These are phyloP conservation scores for Huntiella decipiens DNA, from an alignment of 2,329 filamentous ascomycete species.

Conservation along the genomic window DNA sequence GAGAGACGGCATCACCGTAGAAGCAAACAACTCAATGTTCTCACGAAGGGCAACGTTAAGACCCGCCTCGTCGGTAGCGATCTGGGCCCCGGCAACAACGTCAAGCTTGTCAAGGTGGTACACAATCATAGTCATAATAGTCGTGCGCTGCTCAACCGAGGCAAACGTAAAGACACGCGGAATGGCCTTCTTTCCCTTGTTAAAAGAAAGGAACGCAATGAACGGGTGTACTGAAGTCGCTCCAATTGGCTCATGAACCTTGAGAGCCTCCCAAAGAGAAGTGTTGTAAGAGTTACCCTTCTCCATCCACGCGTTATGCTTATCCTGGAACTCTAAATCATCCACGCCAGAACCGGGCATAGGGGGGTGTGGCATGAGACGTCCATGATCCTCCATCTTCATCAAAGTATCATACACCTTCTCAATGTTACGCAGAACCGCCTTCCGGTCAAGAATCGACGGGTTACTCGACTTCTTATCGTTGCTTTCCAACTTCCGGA, in stretches of 20 bases:
- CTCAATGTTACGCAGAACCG: constrained; percentile 71
- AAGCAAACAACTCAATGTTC: constrained; percentile 78
- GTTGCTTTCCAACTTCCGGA: constrained; percentile 55
- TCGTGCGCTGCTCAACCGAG: constrained; percentile 79
- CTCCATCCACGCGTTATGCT: constrained; percentile 63
- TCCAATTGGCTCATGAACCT: constrained; percentile 82
- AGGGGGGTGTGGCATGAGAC: constrained; percentile 44
- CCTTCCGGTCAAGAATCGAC: constrained; percentile 50
- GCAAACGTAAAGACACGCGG: constrained; percentile 89
- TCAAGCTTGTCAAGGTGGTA: constrained; percentile 84
- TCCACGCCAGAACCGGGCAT: constrained; percentile 26
- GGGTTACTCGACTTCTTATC: constrained; percentile 21
- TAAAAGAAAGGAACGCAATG: constrained; percentile 83
- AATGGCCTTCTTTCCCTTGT: constrained; percentile 91
- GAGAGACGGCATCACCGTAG: constrained; percentile 73
- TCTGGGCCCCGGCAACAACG: constrained; percentile 65
- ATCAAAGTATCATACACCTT: constrained; percentile 74
- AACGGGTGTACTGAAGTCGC: constrained; percentile 70
- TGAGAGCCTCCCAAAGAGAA: constrained; percentile 68
- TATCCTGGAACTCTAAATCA: constrained; percentile 50
- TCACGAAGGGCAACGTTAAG: constrained; percentile 66
- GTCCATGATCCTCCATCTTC: constrained; percentile 84
- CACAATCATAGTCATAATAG: constrained; percentile 86
- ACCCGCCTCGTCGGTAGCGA: constrained; percentile 49
- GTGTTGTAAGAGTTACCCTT: constrained; percentile 52